Conservation (phyloP, 2,329 filamentous ascomycete genomes). For the Colletotrichum sp. region DNA sequence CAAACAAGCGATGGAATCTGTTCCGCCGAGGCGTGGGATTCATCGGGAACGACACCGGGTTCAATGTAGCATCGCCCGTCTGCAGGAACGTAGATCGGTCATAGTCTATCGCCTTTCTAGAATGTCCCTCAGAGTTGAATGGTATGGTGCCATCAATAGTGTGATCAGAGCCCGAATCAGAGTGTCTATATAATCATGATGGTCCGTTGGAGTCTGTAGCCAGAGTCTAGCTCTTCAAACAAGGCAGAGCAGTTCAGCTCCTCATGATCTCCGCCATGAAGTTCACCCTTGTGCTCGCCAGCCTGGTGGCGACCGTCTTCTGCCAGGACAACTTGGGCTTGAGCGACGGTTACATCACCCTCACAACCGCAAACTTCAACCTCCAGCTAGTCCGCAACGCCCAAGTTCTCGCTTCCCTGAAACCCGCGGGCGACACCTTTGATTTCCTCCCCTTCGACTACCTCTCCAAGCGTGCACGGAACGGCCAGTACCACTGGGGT, state of each 20-base stretch:
- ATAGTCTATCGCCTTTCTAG: not conserved
- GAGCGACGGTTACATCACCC: conserved; percentile 41
- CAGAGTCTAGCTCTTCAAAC: not conserved
- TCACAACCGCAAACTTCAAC: conserved; percentile 46
- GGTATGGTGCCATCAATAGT: not conserved
- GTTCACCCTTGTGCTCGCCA: not conserved
- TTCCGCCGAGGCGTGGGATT: not conserved
- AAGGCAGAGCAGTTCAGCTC: not conserved
- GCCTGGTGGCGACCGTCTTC: not conserved
- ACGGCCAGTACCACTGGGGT: conserved; percentile 64
- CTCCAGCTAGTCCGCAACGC: conserved; percentile 46
- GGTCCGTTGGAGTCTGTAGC: not conserved
- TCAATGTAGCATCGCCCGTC: not conserved
- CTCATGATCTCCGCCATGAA: not conserved
- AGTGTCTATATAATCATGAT: not conserved
- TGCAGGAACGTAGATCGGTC: not conserved
- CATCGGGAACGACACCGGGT: not conserved
- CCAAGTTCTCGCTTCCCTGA: conserved; percentile 54
- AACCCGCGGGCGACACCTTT: conserved; percentile 44
- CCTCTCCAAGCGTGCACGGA: conserved; percentile 48
- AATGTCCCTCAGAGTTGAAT: not conserved
- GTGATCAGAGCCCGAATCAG: accelerated
- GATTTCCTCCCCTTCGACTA: conserved; percentile 62
- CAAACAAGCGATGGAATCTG: not conserved
- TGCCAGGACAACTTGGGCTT: conserved; percentile 41